A percentile compares a stretch with the other conserved stretches of the same genome.
These are phyloP conservation scores for Cichorium intybus DNA, from an alignment of 140 eudicot species.

Conservation along the genomic window DNA sequence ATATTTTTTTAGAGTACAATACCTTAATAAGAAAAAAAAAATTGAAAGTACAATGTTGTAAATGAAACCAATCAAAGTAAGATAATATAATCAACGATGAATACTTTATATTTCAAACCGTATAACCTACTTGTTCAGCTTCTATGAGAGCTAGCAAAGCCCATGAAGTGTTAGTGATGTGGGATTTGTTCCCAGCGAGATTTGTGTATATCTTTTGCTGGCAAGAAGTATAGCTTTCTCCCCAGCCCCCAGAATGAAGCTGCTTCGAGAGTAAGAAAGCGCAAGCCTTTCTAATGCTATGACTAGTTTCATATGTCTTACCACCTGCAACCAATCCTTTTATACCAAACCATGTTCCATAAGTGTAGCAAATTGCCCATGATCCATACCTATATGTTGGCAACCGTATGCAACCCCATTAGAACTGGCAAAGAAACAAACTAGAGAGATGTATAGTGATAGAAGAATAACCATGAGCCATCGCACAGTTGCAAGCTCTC, in stretches of 20 bases:
- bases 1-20: background rate
- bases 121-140: slow-evolving; percentile 62
- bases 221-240: slow-evolving; percentile 82
- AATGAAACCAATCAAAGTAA: background rate
- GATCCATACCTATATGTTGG: slow-evolving; percentile 72
- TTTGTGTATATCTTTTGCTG: slow-evolving; percentile 65
- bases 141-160: slow-evolving; percentile 86
- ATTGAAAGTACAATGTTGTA: background rate
- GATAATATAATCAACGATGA: background rate
- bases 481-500: slow-evolving; percentile 53
- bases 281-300: slow-evolving; percentile 68
- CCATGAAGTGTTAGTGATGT: slow-evolving; percentile 74
- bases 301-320: slow-evolving; percentile 39
- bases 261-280: slow-evolving; percentile 71
- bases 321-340: slow-evolving; percentile 75
- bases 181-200: slow-evolving; percentile 54
- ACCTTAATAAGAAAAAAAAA: background rate
- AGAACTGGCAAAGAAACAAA: background rate
- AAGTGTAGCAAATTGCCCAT: slow-evolving; percentile 84
- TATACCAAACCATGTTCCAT: slow-evolving; percentile 83
- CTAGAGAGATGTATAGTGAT: background rate
- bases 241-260: slow-evolving; percentile 82
- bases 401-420: background rate
- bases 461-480: slow-evolving; percentile 67
- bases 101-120: background rate